These are phyloP conservation scores for Lepiota venenata DNA, from an alignment of 768 basidiomycete species.

Conservation along the genomic window DNA sequence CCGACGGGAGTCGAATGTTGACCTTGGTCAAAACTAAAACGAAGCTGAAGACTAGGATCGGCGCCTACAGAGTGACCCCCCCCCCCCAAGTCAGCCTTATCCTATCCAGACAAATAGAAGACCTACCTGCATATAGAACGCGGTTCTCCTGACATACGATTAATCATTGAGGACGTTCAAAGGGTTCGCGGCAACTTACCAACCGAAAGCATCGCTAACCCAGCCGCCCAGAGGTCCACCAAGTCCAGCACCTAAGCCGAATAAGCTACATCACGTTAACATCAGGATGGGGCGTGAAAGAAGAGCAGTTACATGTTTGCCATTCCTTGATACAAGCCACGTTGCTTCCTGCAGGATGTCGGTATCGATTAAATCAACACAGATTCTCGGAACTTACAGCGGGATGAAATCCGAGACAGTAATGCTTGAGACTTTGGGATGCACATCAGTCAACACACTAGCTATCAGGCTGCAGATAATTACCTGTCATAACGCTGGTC, in stretches of 20 bases:
- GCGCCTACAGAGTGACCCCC: conserved; percentile 63
- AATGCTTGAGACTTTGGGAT: conserved; percentile 67
- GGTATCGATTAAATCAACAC: conserved; percentile 5
- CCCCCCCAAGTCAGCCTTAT: conserved; percentile 9
- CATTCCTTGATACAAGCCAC: conserved; percentile 91
- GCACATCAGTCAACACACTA: conserved; percentile 20
- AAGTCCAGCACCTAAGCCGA: conserved; percentile 77
- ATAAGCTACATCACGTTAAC: conserved; percentile 48
- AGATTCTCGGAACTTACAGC: conserved; percentile 47
- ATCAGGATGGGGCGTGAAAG: conserved; percentile 1
- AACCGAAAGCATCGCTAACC: conserved; percentile 83
- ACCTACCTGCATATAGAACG: conserved; percentile 81
- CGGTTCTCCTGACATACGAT: conserved; percentile 58
- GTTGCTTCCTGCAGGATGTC: conserved; percentile 55
- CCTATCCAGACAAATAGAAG: conserved; percentile 12
- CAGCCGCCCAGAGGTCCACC: conserved; percentile 83
- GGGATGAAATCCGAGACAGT: conserved; percentile 88
- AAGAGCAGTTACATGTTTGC: conserved; percentile 67
- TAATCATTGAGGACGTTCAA: conserved; percentile 10
- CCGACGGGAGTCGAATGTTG: conserved; percentile 70
- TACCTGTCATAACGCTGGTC: conserved; percentile 81
- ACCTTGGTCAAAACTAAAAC: conserved; percentile 72
- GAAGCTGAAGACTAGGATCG: conserved; percentile 70
- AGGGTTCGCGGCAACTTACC: conserved; percentile 45
- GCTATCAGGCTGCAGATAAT: conserved; percentile 9